phyloP scores from a whole-genome alignment of 2,329 filamentous ascomycete species.

The Aspergillus sergii region DNA sequence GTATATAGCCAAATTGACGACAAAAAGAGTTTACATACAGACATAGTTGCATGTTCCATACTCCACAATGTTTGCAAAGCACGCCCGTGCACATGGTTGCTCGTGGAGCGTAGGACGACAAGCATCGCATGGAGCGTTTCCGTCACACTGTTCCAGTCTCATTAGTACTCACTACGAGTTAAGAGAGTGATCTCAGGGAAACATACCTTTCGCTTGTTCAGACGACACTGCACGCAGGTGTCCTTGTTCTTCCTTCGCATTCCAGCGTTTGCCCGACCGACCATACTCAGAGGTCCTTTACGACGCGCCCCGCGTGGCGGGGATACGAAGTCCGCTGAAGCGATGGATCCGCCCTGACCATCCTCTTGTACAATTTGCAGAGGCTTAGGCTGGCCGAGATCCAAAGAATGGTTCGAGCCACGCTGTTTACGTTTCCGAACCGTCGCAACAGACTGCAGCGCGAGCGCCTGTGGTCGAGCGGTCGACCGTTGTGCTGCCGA shows the following conservation, averaged over 20 bases:
- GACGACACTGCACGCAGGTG: conserved; percentile 47
- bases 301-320: conserved; percentile 46
- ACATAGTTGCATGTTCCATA: conserved; percentile 51
- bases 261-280: conserved; percentile 44
- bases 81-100: conserved; percentile 47
- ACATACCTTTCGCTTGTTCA: conserved; percentile 48
- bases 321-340: conserved; percentile 45
- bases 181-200: not conserved
- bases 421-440: conserved; percentile 42
- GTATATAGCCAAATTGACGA: conserved; percentile 6
- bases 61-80: conserved; percentile 48
- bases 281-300: conserved; percentile 44
- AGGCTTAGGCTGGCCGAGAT: conserved; percentile 34
- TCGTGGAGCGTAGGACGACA: conserved; percentile 46
- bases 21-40: conserved; percentile 32
- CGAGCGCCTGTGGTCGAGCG: conserved; percentile 33
- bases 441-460: conserved; percentile 33
- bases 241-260: conserved; percentile 47
- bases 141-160: conserved; percentile 38
- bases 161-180: conserved; percentile 14
- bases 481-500: conserved; percentile 27
- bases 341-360: conserved; percentile 44
- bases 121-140: conserved; percentile 45
- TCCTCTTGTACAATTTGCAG: conserved; percentile 49
- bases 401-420: conserved; percentile 28